Base-by-base conservation (phyloP, 202 grass and related monocot genomes). In the Hordeum pubiflorum region DNA sequence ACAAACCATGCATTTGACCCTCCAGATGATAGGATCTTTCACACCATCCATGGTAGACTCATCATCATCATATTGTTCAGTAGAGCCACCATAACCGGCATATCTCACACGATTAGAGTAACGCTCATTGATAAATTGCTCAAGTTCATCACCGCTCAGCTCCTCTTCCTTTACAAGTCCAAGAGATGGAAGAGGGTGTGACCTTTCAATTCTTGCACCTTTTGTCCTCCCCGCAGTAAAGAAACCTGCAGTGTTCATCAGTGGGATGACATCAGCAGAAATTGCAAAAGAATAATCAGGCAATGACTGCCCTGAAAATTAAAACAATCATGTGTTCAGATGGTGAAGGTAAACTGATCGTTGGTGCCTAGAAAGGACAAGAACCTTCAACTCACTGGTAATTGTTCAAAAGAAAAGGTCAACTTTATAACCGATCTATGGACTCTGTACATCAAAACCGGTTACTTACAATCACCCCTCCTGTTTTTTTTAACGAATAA, bases 1-100 rank as follows among this genome's bases (percentile, higher is more conserved):
- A 82, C 66, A 81, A 91, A 97, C 95, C 92, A 83, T 94, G 85
- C 92, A 94, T 93, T 95, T 98, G 70, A 98, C 82, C 62, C 75
- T 92, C 96, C 96, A 98, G 76, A 98, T 88, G 32, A 78, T 73
- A 38, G 89, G 82, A 79, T 95, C 92, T 55, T 91, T 97, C 54
- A 88, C 58, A 85, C 80, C 71, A 59, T 77, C 79, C 43, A 69
- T 37, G 44, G 78, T 75, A 44, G 77, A 89, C 14, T 71, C 68
- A 2, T 23, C 75, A 6, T 83, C 84, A 39, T 89, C 89, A 44
- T 75, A 31, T 79, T 87, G 85, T 78, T 75, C 56, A 74, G 74
- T 65, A 84, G 87, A 88, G 76, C 84, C 87, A 66, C 82, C 82
- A 77, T 91, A 70, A 71, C 50, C 56, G 18, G 88, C 83, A 72